A percentile compares a stretch with the other conserved stretches of the same genome.
Evolutionary conservation across 345 rosid genomes (phyloP).

Genomic region (Gynandropsis gynandra): DNA sequence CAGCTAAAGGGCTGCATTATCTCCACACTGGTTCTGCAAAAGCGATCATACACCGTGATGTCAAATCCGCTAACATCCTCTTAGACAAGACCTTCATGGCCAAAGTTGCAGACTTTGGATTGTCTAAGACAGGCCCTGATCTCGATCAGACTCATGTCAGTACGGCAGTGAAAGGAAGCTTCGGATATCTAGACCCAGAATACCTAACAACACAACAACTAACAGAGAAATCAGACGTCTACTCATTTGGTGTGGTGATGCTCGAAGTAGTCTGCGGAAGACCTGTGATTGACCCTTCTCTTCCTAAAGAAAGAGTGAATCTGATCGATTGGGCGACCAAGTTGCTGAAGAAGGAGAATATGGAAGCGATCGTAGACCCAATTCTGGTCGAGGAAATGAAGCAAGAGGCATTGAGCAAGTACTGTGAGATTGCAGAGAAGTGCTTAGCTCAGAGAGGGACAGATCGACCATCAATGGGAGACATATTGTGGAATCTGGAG

Average conservation of each 20-base stretch:
- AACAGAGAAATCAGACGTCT: conserved; percentile 56
- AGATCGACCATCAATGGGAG: conserved; percentile 62
- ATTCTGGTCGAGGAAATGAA: conserved; percentile 35
- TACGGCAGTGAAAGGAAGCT: conserved; percentile 72
- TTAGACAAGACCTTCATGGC: conserved; percentile 61
- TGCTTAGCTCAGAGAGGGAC: conserved; percentile 43
- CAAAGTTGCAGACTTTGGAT: conserved; percentile 69
- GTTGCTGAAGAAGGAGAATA: conserved; percentile 26
- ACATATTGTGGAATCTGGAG: conserved; percentile 63
- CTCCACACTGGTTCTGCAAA: conserved; percentile 64
- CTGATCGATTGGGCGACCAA: conserved; percentile 53
- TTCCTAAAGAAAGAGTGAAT: conserved; percentile 47
- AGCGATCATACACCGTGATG: conserved; percentile 64
- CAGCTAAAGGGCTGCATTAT: conserved; percentile 68
- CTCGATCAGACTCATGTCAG: conserved; percentile 67
- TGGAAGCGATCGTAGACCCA: conserved; percentile 45
- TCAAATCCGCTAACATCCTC: conserved; percentile 63
- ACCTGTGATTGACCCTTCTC: conserved; percentile 50
- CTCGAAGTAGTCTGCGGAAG: conserved; percentile 53
- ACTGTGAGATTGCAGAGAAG: conserved; percentile 48
- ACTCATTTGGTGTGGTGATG: conserved; percentile 70
- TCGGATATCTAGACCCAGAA: conserved; percentile 64
- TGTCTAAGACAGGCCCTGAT: conserved; percentile 61
- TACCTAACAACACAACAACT: conserved; percentile 47
- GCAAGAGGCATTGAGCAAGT: conserved; percentile 45